These are phyloP conservation scores for Cyberlindnera xylosilytica DNA, from an alignment of 805 yeast species.

Conservation along the genomic window DNA sequence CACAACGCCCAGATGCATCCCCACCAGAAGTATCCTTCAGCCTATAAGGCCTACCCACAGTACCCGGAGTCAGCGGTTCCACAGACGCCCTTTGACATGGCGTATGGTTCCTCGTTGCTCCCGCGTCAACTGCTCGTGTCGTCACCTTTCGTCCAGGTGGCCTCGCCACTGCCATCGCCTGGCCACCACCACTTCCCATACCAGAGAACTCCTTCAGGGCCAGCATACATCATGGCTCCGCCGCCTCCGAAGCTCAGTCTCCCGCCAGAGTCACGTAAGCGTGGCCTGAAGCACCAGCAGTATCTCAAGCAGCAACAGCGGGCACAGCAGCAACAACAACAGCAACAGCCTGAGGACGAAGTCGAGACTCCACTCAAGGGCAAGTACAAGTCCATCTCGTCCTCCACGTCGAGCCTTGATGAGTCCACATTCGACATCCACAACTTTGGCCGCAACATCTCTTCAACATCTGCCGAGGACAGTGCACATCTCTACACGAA, in stretches of 20 bases:
- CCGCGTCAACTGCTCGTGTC: constrained; percentile 60
- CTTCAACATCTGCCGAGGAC: constrained; percentile 9
- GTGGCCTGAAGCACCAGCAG: constrained; percentile 9
- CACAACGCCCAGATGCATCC: constrained; percentile 16
- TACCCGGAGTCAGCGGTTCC: constrained; percentile 30
- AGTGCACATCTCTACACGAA: constrained; percentile 6
- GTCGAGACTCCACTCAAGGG: constrained; percentile 9
- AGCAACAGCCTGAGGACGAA: not conserved
- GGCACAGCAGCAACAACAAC: constrained; percentile 3
- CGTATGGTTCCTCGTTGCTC: constrained; percentile 57
- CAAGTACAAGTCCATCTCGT: constrained; percentile 12
- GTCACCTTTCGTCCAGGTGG: constrained; percentile 53
- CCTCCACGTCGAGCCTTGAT: constrained; percentile 15
- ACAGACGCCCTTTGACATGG: constrained; percentile 55
- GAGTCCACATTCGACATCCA: constrained; percentile 12
- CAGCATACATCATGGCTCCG: constrained; percentile 15
- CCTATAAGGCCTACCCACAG: constrained; percentile 15
- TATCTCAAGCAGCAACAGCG: constrained; percentile 1
- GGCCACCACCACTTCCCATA: constrained; percentile 18
- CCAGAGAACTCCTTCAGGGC: constrained; percentile 20
- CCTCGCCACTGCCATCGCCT: constrained; percentile 33
- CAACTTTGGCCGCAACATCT: constrained; percentile 5
- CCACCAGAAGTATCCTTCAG: constrained; percentile 24
- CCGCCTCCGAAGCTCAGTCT: constrained; percentile 22
- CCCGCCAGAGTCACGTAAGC: constrained; percentile 20